Evolutionary conservation across 192 early-diverging fungal species (phyloP), one percentile per base, ranked within the genome.

Genomic region (Kappamyces sp.): DNA sequence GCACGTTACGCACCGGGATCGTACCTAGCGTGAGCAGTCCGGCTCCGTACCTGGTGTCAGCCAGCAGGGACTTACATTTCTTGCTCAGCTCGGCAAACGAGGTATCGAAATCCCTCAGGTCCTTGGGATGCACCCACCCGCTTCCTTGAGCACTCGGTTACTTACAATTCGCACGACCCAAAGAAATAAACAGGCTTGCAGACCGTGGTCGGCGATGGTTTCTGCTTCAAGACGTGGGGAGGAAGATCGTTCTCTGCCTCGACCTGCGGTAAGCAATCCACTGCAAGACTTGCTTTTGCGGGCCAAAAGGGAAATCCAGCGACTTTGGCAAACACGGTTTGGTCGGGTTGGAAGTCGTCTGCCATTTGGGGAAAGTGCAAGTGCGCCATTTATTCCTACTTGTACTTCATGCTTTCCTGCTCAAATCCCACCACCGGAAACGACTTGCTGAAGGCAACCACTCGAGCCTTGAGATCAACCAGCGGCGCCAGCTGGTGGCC

Each of bases 361-460:
- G 22, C 22, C 22, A 22, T 22, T 22, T 22, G 22, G 60, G 60
- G 49, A 49, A 40, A 14, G 60, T 6, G 31, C 15, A 40, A 30
- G 60, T 29, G 35, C 31, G 37, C 49, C 45, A 49, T 4, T 34
- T 14, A 9, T 38, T 57, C 48, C 35, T 15, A 45, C 30, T 50
- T 51, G 45, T 66, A 66, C 46, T 63, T 66, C 60, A 66, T 66
- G 14, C 62, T 41, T 6, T 63, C 35, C 8, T 46, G 30, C 35
- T 60, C 50, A n/a, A 59, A 91, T 41, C 94, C 93, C 55, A 90
- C 81, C 0, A 88, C 89, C 9, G 92, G 92, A 83, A 99, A 99
- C 66, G 72, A 68, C 61, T 69, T 80, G 5, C 89, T 70, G 68
- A 99, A 99, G 5, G 82, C 79, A 30, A 84, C 77, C 12, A 99